Evolutionary conservation across 306 rosid genomes (phyloP).

Genomic region (Cicer arietinum): DNA sequence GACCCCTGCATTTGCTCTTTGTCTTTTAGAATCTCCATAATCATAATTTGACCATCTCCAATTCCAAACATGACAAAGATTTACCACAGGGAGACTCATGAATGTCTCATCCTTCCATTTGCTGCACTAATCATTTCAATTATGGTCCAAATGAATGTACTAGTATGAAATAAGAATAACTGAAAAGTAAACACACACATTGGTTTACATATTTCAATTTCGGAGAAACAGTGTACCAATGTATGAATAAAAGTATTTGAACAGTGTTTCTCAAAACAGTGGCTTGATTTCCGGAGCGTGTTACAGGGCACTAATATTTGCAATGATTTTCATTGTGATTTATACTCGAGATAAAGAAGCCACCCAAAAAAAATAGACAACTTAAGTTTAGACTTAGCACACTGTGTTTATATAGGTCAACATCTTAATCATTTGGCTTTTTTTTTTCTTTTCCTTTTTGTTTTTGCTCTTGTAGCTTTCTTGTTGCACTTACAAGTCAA

Average conservation of each 20-base stretch:
- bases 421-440: conserved; percentile 51
- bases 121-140: conserved; percentile 19
- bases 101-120: conserved; percentile 18
- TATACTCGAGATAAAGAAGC: conserved; percentile 44
- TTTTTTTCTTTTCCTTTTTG: conserved; percentile 8
- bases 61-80: conserved; percentile 34
- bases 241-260: neutral
- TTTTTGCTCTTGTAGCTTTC: conserved; percentile 22
- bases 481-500: conserved; percentile 22
- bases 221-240: neutral
- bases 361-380: conserved; percentile 48
- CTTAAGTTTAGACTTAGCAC: conserved; percentile 48
- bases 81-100: conserved; percentile 32
- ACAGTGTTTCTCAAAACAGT: conserved; percentile 13
- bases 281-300: conserved; percentile 42
- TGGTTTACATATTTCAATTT: neutral
- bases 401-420: conserved; percentile 54
- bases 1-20: conserved; percentile 52
- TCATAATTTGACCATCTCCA: conserved; percentile 15
- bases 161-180: too few species aligned
- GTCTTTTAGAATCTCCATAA: conserved; percentile 43
- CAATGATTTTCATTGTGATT: conserved; percentile 48
- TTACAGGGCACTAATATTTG: conserved; percentile 50
- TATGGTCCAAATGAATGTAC: conserved; percentile 10
- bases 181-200: neutral